Evolutionary conservation across 2,329 filamentous ascomycete genomes (phyloP).

Genomic region (Beauveria brongniartii): DNA sequence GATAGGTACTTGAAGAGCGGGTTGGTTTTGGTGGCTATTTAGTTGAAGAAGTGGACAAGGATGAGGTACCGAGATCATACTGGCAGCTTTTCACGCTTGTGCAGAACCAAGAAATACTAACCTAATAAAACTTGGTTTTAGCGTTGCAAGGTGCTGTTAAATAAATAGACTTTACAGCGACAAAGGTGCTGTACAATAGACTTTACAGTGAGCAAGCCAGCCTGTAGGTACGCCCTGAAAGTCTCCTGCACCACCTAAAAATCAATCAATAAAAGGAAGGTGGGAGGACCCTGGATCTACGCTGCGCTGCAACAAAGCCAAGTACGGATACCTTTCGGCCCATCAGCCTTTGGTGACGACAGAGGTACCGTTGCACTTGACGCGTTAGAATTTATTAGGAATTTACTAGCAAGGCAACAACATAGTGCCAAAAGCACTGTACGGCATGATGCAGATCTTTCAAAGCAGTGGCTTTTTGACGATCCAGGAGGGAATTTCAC

Average conservation of each 20-base stretch:
- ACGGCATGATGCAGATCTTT: no score
- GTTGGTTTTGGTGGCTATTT: neutral
- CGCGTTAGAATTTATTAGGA: neutral
- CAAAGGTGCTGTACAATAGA: neutral
- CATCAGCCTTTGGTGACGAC: neutral
- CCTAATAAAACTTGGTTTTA: neutral
- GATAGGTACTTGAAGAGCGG: neutral
- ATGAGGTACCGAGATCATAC: neutral
- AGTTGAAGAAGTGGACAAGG: neutral
- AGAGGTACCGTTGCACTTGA: constrained; percentile 2
- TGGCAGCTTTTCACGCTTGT: neutral
- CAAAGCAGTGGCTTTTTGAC: no score
- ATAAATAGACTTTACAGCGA: neutral
- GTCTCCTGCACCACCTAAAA: neutral
- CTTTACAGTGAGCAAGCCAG: neutral
- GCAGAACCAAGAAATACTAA: neutral
- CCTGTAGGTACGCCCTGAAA: neutral
- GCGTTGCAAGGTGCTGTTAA: neutral
- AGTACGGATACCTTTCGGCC: neutral
- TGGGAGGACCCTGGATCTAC: constrained; percentile 3
- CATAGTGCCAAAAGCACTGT: neutral
- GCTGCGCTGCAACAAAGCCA: neutral
- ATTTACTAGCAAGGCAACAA: neutral
- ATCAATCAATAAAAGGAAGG: neutral
- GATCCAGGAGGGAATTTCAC: no score